Evolutionary conservation across 2,329 filamentous ascomycete genomes (phyloP), one percentile per base, ranked within the genome.

Genomic region (Aaosphaeria arxii): DNA sequence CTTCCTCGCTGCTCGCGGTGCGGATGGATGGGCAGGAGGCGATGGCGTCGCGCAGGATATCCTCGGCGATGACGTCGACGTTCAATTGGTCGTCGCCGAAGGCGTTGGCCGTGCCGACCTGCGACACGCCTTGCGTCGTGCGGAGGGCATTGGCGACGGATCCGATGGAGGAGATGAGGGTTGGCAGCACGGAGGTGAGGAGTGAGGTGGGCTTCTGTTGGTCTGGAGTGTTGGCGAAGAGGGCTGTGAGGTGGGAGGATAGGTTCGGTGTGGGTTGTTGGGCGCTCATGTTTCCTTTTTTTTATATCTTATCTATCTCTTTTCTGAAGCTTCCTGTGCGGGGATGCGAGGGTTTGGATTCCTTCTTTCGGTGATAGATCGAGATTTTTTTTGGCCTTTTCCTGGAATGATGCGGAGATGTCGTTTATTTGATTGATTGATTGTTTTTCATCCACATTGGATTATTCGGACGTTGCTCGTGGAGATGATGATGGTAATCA

Each of bases 1-100:
- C 81, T 58, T 85, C 82, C 59, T 85, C 82, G 61, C 81, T 85
- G 67, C 79, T 84, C 5, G 81, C 82, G 0, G 81, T 78, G 17
- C 78, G 64, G 7, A 85, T 69, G 1, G 78, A 80, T 0, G 72
- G 70, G 40, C 76, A 76, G 50, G 74, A 74, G 52, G 82, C 76
- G 50, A 81, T 79, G 6, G 76, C 75, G 0, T 77, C 76, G 13
- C 81, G 76, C 42, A 84, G 73, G 28, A 77, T 71, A 24, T 80
- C 71, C 57, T 85, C 81, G 6, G 81, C 74, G n/a, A 79, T 62
- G 47, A 77, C 79, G 55, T 83, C 79, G 51, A 84, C 79, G 33
- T 80, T 76, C 64, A 82, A 78, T 57, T 84, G 81, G 36, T 77
- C 61, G 47, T 77, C 76, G 7, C 80, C 74, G n/a, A 84, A 74